Percentiles rank a stretch among this genome's conserved stretches.
phyloP scores from a whole-genome alignment of 78 protist genomes.

The Isochrysis galbana region DNA sequence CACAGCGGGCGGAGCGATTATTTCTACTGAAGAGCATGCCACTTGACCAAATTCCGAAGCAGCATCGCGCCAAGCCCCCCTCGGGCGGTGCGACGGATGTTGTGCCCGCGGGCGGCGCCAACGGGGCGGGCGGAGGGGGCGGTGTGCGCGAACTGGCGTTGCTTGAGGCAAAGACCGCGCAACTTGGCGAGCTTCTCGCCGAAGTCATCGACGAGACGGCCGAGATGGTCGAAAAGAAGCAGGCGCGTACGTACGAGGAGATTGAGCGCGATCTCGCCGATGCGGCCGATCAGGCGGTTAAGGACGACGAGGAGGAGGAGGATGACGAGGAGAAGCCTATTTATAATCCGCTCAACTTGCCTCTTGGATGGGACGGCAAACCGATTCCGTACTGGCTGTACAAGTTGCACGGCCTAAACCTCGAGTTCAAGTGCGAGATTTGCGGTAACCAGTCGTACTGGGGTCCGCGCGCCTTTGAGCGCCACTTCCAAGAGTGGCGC shows the following conservation, averaged over 20 bases:
- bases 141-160: not conserved
- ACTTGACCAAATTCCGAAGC: too few species aligned
- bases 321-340: slow-evolving; percentile 37
- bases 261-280: slow-evolving; percentile 21
- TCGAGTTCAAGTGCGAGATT: slow-evolving; percentile 93
- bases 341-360: slow-evolving; percentile 74
- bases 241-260: slow-evolving; percentile 38
- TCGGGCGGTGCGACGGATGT: too few species aligned
- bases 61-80: too few species aligned
- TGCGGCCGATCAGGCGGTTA: slow-evolving; percentile 40
- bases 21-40: too few species aligned
- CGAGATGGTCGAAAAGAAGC: slow-evolving; percentile 11
- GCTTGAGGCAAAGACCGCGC: not conserved
- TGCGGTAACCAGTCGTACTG: slow-evolving; percentile 90
- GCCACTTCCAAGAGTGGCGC: slow-evolving; percentile 88
- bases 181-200: not conserved
- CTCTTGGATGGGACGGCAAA: too few species aligned
- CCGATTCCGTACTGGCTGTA: too few species aligned
- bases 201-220: slow-evolving; percentile 8
- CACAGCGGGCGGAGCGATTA: too few species aligned
- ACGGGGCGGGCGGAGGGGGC: too few species aligned
- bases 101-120: not conserved
- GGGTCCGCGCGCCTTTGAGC: slow-evolving; percentile 79
- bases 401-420: too few species aligned
- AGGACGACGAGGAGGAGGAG: slow-evolving; percentile 74